A percentile compares a stretch with the other conserved stretches of the same genome.
These are phyloP conservation scores for Camellia oleifera DNA, from an alignment of 179 eudicot species.

Conservation along the genomic window DNA sequence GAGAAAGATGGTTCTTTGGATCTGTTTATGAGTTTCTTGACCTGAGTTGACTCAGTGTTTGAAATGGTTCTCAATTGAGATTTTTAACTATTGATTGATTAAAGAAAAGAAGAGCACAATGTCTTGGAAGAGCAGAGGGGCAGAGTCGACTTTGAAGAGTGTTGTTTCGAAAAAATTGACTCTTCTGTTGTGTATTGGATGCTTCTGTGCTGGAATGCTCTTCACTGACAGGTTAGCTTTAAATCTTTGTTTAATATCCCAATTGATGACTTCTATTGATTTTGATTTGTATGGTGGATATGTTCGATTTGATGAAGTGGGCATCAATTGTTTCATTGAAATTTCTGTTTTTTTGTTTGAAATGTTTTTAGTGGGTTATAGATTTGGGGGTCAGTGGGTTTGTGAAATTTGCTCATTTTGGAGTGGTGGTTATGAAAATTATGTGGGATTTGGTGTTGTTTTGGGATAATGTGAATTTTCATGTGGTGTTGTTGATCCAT, in stretches of 20 bases:
- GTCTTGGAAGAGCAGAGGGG: slow-evolving; percentile 71
- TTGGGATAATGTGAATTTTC: background rate
- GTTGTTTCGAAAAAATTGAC: slow-evolving; percentile 56
- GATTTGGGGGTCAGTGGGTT: background rate
- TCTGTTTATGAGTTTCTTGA: slow-evolving; percentile 14
- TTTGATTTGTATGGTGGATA: background rate
- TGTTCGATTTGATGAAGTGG: slow-evolving; percentile 8
- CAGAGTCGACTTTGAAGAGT: slow-evolving; percentile 46
- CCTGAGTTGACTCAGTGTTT: slow-evolving; percentile 10
- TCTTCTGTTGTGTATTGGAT: slow-evolving; percentile 74
- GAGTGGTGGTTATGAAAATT: background rate
- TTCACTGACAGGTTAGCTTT: slow-evolving; percentile 74
- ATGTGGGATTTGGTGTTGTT: background rate
- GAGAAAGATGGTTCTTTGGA: slow-evolving; percentile 1
- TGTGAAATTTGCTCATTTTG: background rate
- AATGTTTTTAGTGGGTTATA: background rate
- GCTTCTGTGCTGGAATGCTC: slow-evolving; percentile 91
- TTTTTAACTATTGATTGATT: slow-evolving; percentile 6
- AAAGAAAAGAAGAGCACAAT: slow-evolving; percentile 23
- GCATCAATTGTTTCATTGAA: background rate
- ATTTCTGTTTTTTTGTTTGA: background rate
- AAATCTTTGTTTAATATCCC: background rate
- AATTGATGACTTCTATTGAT: background rate
- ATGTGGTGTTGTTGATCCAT: background rate
- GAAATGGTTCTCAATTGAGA: slow-evolving; percentile 16